Evolutionary conservation across 768 basidiomycete genomes (phyloP).

Genomic region (Phallus indusiatus): DNA sequence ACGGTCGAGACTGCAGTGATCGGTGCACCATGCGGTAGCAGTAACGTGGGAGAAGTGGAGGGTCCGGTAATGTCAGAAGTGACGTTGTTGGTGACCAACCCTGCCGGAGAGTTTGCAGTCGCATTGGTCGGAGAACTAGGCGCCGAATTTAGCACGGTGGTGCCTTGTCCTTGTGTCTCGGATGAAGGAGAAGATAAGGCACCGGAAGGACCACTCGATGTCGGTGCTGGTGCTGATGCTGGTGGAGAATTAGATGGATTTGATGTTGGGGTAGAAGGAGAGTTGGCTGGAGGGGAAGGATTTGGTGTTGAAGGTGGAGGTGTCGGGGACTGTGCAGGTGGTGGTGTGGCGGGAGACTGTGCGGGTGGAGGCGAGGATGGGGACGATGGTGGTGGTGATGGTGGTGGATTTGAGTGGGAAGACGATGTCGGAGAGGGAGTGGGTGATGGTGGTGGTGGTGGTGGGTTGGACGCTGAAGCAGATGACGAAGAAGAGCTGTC

Average conservation of each 20-base stretch:
- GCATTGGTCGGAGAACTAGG: no score
- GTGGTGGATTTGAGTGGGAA: not conserved
- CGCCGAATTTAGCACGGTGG: not conserved
- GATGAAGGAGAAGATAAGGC: not conserved
- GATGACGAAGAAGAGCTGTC: not conserved
- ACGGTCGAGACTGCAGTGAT: not conserved
- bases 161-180: not conserved
- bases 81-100: not conserved
- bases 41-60: not conserved
- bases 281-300: not conserved
- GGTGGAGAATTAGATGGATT: not conserved
- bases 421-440: not conserved
- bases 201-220: not conserved
- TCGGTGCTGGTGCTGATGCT: not conserved
- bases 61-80: not conserved
- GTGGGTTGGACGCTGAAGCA: not conserved
- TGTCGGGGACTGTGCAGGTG: not conserved
- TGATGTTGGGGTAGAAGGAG: not conserved
- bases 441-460: not conserved
- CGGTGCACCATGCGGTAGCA: not conserved
- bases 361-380: no score
- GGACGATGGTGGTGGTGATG: not conserved
- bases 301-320: not conserved
- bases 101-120: not conserved
- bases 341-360: no score